Evolutionary conservation across 345 rosid species (phyloP).

Genomic region (Populus euphratica): DNA sequence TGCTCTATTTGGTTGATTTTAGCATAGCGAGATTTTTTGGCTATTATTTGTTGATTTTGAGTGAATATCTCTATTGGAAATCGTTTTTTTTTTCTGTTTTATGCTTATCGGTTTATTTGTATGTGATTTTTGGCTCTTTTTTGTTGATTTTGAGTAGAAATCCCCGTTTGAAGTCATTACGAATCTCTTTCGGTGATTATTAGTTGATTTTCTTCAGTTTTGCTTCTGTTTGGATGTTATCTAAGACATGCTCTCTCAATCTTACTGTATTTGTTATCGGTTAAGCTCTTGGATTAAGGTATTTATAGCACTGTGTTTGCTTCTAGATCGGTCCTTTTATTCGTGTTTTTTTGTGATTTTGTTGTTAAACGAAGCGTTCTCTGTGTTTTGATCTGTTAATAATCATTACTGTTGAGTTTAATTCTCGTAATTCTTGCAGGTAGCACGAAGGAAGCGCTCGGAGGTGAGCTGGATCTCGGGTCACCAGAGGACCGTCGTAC

Average conservation of each 20-base stretch:
- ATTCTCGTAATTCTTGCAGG: conserved; percentile 29
- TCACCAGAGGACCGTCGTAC: conserved; percentile 5
- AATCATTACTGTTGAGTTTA: neutral
- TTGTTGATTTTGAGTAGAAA: neutral
- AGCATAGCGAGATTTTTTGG: neutral
- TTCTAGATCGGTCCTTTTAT: neutral
- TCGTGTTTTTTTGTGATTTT: too few relatives aligned
- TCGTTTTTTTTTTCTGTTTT: neutral
- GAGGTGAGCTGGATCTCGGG: conserved; percentile 35
- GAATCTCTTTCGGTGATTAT: neutral
- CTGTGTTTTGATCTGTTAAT: neutral
- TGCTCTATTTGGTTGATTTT: neutral
- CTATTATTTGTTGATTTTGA: neutral
- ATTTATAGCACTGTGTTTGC: neutral
- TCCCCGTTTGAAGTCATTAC: neutral
- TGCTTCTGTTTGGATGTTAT: conserved; percentile 1
- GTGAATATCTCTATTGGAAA: neutral
- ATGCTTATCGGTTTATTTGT: neutral
- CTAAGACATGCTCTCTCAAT: neutral
- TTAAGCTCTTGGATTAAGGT: neutral
- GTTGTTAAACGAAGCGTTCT: too few relatives aligned
- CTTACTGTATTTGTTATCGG: neutral
- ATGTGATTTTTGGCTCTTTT: neutral
- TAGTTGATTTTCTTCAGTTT: neutral
- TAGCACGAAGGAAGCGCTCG: conserved; percentile 50